Evolutionary conservation across 805 yeast genomes (phyloP).

Genomic region (Teunomyces atbi): DNA sequence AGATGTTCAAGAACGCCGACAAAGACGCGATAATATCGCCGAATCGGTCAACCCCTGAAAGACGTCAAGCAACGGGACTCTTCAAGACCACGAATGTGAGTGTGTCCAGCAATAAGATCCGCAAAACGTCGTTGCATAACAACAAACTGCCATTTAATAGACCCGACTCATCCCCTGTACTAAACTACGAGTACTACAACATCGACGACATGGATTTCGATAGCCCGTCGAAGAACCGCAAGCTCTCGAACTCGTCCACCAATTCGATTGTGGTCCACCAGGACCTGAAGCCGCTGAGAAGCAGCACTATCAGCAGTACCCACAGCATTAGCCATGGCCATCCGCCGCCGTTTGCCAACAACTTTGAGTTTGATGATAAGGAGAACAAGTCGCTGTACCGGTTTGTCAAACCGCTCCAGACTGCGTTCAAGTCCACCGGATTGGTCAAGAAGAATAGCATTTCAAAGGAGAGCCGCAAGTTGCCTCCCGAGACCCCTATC

Average conservation of each 20-base stretch:
- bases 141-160: constrained; percentile 13
- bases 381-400: constrained; percentile 49
- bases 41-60: constrained; percentile 16
- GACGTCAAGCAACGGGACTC: constrained; percentile 4
- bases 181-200: constrained; percentile 21
- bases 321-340: constrained; percentile 4
- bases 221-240: constrained; percentile 32
- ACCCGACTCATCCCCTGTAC: constrained; percentile 11
- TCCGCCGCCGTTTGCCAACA: neutral
- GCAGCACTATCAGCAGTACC: constrained; percentile 3
- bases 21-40: constrained; percentile 36
- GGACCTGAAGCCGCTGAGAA: constrained; percentile 12
- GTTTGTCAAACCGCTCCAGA: constrained; percentile 78
- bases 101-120: constrained; percentile 8
- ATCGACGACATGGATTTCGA: constrained; percentile 27
- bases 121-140: constrained; percentile 13
- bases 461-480: constrained; percentile 20
- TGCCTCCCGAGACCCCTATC: constrained; percentile 46
- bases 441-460: constrained; percentile 51
- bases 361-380: constrained; percentile 27
- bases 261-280: constrained; percentile 24
- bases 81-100: neutral
- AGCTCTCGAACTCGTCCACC: constrained; percentile 19
- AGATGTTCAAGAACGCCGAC: constrained; percentile 35
- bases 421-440: constrained; percentile 79